phyloP scores from a whole-genome alignment of 106 monocot species.

The Narthecium ossifragum region DNA sequence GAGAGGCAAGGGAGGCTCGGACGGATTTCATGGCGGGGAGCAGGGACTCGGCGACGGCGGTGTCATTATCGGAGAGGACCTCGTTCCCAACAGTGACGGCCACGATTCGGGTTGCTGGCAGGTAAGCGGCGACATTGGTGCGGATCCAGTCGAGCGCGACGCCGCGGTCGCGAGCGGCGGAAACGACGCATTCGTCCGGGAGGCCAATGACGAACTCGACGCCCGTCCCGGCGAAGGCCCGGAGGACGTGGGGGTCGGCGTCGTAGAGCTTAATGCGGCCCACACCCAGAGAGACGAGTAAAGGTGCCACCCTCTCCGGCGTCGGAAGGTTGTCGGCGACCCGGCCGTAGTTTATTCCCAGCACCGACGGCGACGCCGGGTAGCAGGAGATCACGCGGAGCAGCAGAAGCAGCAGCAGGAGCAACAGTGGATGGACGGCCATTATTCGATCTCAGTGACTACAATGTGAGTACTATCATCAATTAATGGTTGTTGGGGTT shows the following conservation, averaged over 20 bases:
- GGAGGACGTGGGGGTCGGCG: conserved; percentile 4
- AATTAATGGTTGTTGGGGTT: too few relatives aligned
- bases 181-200: conserved; percentile 16
- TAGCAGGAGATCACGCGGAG: neutral
- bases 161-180: neutral
- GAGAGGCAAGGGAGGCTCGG: neutral
- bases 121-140: conserved; percentile 17
- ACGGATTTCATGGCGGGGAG: conserved; percentile 21
- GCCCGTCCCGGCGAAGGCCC: conserved; percentile 12
- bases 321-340: conserved; percentile 8
- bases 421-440: neutral
- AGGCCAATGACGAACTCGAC: conserved; percentile 23
- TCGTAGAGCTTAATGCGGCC: neutral
- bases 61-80: conserved; percentile 18
- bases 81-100: conserved; percentile 29
- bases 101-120: conserved; percentile 16
- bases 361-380: neutral
- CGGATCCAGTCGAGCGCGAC: conserved; percentile 15
- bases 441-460: too few relatives aligned
- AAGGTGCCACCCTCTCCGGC: neutral
- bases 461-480: too few relatives aligned
- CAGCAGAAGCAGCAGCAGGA: neutral
- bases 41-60: conserved; percentile 7
- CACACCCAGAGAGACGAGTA: neutral
- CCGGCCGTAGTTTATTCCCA: conserved; percentile 15